Evolutionary conservation across 768 basidiomycete genomes (phyloP).

Genomic region (Trametes cingulata): DNA sequence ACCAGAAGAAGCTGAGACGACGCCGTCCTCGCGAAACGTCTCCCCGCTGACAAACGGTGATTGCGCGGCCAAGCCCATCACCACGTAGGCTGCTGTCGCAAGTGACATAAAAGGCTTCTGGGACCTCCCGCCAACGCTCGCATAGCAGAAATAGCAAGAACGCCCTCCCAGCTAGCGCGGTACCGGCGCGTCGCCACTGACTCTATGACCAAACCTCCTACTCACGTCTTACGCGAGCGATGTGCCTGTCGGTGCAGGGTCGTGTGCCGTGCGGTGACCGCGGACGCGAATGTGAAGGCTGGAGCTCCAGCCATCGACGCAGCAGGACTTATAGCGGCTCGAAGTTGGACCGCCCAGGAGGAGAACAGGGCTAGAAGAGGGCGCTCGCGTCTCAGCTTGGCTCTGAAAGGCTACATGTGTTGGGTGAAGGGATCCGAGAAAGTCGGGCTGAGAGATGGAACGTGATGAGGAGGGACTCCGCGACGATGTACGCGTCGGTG

Average conservation of each 20-base stretch:
- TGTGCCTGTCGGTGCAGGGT: conserved; percentile 10
- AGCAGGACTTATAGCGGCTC: background rate
- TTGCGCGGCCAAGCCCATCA: background rate
- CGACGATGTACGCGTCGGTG: conserved; percentile 4
- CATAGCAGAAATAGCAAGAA: background rate
- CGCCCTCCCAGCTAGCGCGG: background rate
- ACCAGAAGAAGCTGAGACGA: background rate
- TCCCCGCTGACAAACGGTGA: background rate
- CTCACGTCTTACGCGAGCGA: background rate
- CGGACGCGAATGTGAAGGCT: background rate
- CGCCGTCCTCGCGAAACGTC: background rate
- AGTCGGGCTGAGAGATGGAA: background rate
- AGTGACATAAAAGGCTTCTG: background rate
- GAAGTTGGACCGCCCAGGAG: background rate
- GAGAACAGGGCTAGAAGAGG: background rate
- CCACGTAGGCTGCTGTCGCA: background rate
- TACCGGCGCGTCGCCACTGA: background rate
- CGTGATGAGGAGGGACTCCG: background rate
- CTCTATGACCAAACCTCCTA: too few species aligned
- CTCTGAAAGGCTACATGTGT: conserved; percentile 2
- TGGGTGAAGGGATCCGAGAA: background rate
- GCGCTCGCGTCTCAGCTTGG: background rate
- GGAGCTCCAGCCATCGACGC: background rate
- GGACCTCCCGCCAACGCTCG: background rate
- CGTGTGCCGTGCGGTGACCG: conserved; percentile 4